These are phyloP conservation scores for Cordyceps fumosorosea DNA, from an alignment of 2,329 filamentous ascomycete species.

Conservation along the genomic window DNA sequence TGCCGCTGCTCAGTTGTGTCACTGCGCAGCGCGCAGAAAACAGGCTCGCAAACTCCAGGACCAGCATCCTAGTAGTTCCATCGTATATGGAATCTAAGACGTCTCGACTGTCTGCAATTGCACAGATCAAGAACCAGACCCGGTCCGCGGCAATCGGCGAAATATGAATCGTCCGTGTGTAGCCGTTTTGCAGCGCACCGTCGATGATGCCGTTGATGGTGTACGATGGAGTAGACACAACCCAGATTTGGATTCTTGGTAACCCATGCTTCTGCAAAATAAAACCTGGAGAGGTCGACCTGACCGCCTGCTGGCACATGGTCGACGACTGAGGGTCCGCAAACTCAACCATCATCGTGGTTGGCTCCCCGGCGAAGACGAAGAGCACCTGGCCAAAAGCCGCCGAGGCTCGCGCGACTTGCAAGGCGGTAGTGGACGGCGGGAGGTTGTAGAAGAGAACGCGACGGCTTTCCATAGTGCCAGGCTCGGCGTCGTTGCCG, in stretches of 20 bases:
- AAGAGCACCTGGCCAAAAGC: not conserved
- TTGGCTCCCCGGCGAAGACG: not conserved
- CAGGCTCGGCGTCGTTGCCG: not conserved
- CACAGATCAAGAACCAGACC: constrained; percentile 1
- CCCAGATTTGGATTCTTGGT: not conserved
- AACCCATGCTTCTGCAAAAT: not conserved
- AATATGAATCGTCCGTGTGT: not conserved
- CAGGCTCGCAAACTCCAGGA: not conserved
- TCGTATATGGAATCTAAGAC: not conserved
- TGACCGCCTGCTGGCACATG: not conserved
- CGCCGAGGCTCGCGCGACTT: not conserved
- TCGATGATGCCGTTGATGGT: not conserved
- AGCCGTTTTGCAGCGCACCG: not conserved
- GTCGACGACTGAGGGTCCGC: not conserved
- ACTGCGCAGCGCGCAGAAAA: not conserved
- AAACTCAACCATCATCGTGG: constrained; percentile 1
- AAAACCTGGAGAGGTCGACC: not conserved
- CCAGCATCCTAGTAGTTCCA: not conserved
- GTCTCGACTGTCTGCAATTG: not conserved
- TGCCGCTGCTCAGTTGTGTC: accelerated
- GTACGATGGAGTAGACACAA: not conserved
- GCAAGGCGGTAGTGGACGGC: not conserved
- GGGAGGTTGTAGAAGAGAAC: constrained; percentile 1
- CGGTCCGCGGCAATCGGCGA: not conserved
- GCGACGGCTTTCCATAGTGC: not conserved